These are phyloP conservation scores for Dactylella cylindrospora DNA, from an alignment of 2,329 filamentous ascomycete species.

Conservation along the genomic window DNA sequence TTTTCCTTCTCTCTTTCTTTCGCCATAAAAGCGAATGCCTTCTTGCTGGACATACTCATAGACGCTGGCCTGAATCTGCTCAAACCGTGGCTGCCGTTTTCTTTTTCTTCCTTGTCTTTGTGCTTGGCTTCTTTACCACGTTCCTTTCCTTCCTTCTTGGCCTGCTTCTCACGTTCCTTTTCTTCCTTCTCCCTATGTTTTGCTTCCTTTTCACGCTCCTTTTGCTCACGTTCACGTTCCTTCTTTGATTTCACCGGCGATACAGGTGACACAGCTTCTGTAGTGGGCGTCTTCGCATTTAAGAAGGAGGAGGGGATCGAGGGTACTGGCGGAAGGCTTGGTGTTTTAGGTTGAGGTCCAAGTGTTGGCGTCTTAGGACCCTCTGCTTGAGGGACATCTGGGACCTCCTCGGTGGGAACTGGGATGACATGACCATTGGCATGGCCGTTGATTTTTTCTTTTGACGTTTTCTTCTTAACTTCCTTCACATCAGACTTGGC, in stretches of 20 bases:
- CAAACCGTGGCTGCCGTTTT: conserved; percentile 37
- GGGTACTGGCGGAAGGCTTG: conserved; percentile 39
- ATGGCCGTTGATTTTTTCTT: conserved; percentile 42
- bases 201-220: conserved; percentile 45
- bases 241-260: conserved; percentile 47
- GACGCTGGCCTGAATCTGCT: conserved; percentile 31
- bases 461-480: conserved; percentile 46
- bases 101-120: conserved; percentile 24
- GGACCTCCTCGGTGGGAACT: conserved; percentile 29
- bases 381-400: conserved; percentile 39
- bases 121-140: conserved; percentile 13
- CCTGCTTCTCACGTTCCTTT: conserved; percentile 37
- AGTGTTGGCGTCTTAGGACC: conserved; percentile 41
- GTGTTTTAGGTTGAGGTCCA: conserved; percentile 31
- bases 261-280: conserved; percentile 34
- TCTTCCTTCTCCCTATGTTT: conserved; percentile 45
- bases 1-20: conserved; percentile 34
- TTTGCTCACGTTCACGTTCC: conserved; percentile 44
- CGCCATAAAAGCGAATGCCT: conserved; percentile 33
- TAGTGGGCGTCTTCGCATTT: conserved; percentile 15
- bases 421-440: conserved; percentile 41
- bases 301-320: conserved; percentile 40
- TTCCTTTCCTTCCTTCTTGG: conserved; percentile 21
- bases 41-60: conserved; percentile 24
- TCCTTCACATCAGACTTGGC: conserved; percentile 44